Conservation (phyloP, 257 asterid genomes). For the Nicotiana tabacum region DNA sequence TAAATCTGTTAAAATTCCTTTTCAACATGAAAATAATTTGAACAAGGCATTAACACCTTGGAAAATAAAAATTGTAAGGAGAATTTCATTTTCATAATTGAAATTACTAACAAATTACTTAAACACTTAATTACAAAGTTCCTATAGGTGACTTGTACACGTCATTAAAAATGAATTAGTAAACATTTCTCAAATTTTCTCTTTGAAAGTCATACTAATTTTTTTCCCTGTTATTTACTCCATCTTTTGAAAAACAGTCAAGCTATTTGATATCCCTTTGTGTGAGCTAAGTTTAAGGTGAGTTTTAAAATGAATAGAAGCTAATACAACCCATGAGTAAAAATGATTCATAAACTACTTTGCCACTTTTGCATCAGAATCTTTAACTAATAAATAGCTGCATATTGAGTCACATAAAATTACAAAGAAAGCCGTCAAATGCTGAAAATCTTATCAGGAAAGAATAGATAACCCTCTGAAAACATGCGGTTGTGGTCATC, state of each 20-base stretch:
- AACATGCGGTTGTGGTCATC: background rate
- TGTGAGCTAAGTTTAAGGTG: background rate
- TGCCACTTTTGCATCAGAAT: background rate
- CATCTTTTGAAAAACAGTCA: background rate
- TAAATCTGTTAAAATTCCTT: too few species aligned
- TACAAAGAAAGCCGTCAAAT: background rate
- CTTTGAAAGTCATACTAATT: background rate
- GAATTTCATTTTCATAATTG: too few species aligned
- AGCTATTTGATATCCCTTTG: background rate
- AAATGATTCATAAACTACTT: too few species aligned
- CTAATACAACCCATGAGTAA: background rate
- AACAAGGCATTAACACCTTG: too few species aligned
- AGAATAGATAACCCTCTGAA: background rate
- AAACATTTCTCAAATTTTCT: too few species aligned
- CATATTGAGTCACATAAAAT: background rate
- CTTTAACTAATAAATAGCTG: too few species aligned
- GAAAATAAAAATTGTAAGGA: too few species aligned
- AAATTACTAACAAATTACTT: too few species aligned
- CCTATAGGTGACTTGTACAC: too few species aligned
- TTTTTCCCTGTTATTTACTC: background rate
- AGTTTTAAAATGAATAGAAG: background rate
- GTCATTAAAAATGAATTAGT: too few species aligned
- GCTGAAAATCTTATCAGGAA: background rate
- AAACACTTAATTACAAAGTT: too few species aligned
- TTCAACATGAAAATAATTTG: too few species aligned